phyloP scores from a whole-genome alignment of 345 rosid genomes.

The Bruguiera gymnorhiza region DNA sequence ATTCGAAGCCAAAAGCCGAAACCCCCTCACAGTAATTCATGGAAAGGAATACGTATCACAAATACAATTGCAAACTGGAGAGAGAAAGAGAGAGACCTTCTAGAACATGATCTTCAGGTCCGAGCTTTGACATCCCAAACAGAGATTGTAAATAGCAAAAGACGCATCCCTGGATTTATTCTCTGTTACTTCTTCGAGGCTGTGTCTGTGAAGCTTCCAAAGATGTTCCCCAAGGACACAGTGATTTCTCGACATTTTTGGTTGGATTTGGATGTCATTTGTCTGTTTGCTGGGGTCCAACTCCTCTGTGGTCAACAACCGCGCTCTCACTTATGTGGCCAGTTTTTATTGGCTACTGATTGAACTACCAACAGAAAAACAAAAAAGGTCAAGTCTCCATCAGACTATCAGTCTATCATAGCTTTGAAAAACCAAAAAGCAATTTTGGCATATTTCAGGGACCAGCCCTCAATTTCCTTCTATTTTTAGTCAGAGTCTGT shows the following conservation, averaged over 20 bases:
- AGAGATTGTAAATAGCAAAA: slow-evolving; percentile 30
- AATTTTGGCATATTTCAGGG: no score
- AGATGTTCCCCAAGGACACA: not conserved
- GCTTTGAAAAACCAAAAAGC: no score
- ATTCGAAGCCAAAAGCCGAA: not conserved
- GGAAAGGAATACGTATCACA: not conserved
- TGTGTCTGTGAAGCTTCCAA: not conserved
- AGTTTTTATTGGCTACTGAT: no score
- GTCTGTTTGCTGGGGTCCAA: no score
- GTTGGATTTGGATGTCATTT: not conserved
- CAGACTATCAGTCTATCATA: no score
- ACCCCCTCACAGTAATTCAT: not conserved
- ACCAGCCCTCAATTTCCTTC: no score
- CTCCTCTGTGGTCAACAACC: no score
- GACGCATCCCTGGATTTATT: slow-evolving; percentile 33
- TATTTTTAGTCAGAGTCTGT: no score
- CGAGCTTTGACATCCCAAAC: slow-evolving; percentile 54
- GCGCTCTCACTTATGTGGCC: no score
- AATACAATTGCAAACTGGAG: not conserved
- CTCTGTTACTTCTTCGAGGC: slow-evolving; percentile 38
- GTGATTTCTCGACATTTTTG: not conserved
- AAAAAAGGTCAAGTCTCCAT: no score
- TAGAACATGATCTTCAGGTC: slow-evolving; percentile 90
- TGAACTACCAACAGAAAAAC: no score
- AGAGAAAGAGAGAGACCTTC: slow-evolving; percentile 46